Evolutionary conservation across 306 rosid genomes (phyloP).

Genomic region (Sesbania bispinosa): DNA sequence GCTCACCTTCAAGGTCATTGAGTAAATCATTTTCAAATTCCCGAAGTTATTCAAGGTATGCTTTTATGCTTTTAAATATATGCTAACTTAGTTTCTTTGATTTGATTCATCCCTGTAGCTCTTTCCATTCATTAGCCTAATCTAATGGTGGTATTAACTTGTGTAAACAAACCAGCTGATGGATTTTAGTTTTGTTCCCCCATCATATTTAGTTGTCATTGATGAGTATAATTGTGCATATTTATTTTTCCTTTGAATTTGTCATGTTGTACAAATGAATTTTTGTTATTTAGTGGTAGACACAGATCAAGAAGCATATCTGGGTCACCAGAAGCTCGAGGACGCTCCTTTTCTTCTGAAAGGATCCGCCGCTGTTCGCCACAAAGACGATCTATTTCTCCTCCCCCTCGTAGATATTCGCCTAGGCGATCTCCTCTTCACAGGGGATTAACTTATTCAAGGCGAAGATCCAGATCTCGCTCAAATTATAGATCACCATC

Average conservation of each 20-base stretch:
- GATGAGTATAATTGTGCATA: neutral
- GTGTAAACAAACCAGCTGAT: neutral
- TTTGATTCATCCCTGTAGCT: neutral
- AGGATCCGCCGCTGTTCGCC: conserved; percentile 48
- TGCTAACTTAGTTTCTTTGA: neutral
- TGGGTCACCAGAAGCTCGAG: conserved; percentile 49
- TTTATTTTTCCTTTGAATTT: conserved; percentile 13
- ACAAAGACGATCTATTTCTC: conserved; percentile 45
- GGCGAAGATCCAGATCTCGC: conserved; percentile 49
- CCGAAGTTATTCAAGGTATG: conserved; percentile 58
- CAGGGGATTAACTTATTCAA: conserved; percentile 40
- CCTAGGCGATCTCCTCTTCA: conserved; percentile 42
- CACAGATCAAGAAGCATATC: conserved; percentile 59
- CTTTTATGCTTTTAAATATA: too few species aligned
- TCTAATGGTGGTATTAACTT: neutral
- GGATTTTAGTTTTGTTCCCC: conserved; percentile 2
- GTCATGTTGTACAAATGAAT: neutral
- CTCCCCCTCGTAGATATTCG: conserved; percentile 49
- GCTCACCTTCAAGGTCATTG: conserved; percentile 54
- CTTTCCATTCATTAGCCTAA: neutral
- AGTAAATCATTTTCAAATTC: conserved; percentile 55
- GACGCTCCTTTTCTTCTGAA: conserved; percentile 51
- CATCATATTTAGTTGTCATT: neutral
- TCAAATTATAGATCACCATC: conserved; percentile 38
- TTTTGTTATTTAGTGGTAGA: conserved; percentile 36